Conservation (phyloP, 441 rosid species). For the Euphorbia schlechtendalii region DNA sequence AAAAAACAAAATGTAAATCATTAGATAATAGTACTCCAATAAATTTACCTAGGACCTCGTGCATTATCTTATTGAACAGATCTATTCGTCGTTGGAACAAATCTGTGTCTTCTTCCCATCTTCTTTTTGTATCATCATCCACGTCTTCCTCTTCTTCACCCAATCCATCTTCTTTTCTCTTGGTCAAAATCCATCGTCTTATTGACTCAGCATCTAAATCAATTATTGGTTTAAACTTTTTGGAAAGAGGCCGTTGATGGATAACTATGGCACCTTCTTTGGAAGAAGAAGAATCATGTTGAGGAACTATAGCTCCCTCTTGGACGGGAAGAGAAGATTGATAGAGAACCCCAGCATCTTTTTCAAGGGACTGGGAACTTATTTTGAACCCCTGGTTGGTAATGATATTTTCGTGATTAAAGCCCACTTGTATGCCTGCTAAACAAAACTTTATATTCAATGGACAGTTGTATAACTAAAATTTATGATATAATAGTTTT, state of each 20-base stretch:
- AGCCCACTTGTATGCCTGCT: background rate
- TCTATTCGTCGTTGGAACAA: background rate
- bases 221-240: background rate
- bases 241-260: background rate
- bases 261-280: background rate
- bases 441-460: background rate
- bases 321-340: background rate
- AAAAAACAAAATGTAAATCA: background rate
- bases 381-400: background rate
- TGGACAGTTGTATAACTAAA: background rate
- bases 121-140: background rate
- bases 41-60: slow-evolving; percentile 9
- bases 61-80: background rate
- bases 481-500: background rate
- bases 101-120: background rate
- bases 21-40: background rate
- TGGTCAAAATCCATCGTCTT: slow-evolving; percentile 1
- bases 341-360: background rate
- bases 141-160: slow-evolving; percentile 3
- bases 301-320: slow-evolving; percentile 9
- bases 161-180: background rate
- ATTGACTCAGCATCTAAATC: background rate
- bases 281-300: background rate
- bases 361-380: background rate
- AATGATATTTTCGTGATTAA: background rate